Evolutionary conservation across 257 asterid genomes (phyloP).

Genomic region (Primulina eburnea): DNA sequence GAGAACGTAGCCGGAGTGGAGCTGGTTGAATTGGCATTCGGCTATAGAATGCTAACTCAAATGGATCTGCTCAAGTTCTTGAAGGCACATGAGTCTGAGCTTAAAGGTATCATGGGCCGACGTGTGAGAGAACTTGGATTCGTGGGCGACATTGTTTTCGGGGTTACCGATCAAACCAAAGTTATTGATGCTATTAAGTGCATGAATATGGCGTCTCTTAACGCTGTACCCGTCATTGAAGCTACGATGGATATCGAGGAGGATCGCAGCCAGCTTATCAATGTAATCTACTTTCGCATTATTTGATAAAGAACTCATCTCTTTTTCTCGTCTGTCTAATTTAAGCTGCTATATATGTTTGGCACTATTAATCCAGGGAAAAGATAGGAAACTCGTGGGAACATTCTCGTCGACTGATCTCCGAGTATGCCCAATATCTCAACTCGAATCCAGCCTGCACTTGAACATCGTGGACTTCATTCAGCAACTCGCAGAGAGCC

Average conservation of each 20-base stretch:
- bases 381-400: conserved; percentile 61
- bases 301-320: background rate
- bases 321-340: no score
- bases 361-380: conserved; percentile 41
- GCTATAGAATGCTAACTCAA: conserved; percentile 82
- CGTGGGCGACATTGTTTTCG: conserved; percentile 48
- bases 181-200: conserved; percentile 66
- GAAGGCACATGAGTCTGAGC: conserved; percentile 46
- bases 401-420: conserved; percentile 83
- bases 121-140: conserved; percentile 44
- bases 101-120: conserved; percentile 37
- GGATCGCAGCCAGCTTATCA: conserved; percentile 55
- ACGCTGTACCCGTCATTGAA: conserved; percentile 64
- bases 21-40: conserved; percentile 70
- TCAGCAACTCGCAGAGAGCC: conserved; percentile 38
- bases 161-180: conserved; percentile 46
- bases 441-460: conserved; percentile 45
- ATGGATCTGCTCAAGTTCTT: conserved; percentile 72
- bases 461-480: conserved; percentile 54
- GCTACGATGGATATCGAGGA: conserved; percentile 30
- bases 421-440: conserved; percentile 56
- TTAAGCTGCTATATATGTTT: background rate
- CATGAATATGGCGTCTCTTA: conserved; percentile 65
- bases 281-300: conserved; percentile 31
- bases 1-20: conserved; percentile 72